phyloP scores from a whole-genome alignment of 768 basidiomycete species.

The Cyclocybe aegerita region DNA sequence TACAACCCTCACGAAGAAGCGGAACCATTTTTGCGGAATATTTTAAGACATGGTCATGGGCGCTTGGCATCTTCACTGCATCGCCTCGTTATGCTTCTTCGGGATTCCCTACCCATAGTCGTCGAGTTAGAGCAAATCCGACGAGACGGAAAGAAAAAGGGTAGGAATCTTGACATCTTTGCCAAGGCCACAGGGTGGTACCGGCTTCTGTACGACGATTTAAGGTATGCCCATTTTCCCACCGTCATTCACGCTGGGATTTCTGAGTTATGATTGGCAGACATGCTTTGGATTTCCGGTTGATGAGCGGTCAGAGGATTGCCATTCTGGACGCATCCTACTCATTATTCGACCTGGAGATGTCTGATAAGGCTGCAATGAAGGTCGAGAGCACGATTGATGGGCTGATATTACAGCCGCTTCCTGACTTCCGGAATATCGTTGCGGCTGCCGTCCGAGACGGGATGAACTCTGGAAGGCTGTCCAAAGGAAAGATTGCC shows the following conservation, averaged over 20 bases:
- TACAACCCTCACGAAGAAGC: constrained; percentile 81
- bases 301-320: constrained; percentile 65
- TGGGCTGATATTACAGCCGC: constrained; percentile 49
- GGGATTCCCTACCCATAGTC: constrained; percentile 78
- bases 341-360: constrained; percentile 43
- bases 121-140: constrained; percentile 64
- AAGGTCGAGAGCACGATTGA: constrained; percentile 12
- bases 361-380: constrained; percentile 4
- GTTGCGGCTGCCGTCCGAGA: constrained; percentile 49
- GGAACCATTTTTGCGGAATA: constrained; percentile 70
- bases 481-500: constrained; percentile 43
- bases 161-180: constrained; percentile 57
- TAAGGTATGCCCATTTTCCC: constrained; percentile 42
- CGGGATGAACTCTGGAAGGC: constrained; percentile 27
- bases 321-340: constrained; percentile 75
- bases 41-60: constrained; percentile 66
- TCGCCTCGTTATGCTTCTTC: constrained; percentile 64
- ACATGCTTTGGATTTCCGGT: constrained; percentile 78
- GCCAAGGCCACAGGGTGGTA: constrained; percentile 85
- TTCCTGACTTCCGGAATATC: constrained; percentile 57
- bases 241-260: not conserved
- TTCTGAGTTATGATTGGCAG: constrained; percentile 30
- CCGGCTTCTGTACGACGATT: constrained; percentile 67
- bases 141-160: constrained; percentile 29
- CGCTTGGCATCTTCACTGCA: constrained; percentile 64